These are phyloP conservation scores for Yarrowia sp. DNA, from an alignment of 805 yeast genomes.

Conservation along the genomic window DNA sequence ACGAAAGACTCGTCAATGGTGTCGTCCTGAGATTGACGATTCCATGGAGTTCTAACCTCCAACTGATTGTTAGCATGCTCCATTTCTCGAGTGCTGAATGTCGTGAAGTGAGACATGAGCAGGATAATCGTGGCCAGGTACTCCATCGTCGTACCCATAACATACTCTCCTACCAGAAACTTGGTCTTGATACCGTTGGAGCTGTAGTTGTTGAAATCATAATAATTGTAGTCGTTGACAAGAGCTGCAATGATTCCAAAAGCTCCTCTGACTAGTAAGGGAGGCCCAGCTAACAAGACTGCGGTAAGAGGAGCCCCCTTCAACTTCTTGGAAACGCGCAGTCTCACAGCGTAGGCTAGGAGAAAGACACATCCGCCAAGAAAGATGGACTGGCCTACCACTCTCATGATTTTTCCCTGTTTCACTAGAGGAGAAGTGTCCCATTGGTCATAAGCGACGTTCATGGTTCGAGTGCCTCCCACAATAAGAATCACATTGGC, in stretches of 20 bases:
- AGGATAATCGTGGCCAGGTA: conserved; percentile 7
- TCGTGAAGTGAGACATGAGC: conserved; percentile 15
- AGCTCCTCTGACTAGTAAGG: conserved; percentile 15
- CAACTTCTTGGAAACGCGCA: conserved; percentile 1
- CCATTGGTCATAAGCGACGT: background rate
- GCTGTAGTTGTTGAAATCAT: conserved; percentile 19
- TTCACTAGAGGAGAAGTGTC: conserved; percentile 1
- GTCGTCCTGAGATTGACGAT: background rate
- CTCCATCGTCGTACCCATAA: conserved; percentile 35
- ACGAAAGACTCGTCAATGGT: background rate
- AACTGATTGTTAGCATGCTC: background rate
- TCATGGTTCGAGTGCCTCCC: conserved; percentile 14
- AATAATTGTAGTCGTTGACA: conserved; percentile 12
- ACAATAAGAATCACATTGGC: conserved; percentile 24
- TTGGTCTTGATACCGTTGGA: background rate
- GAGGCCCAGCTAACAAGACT: conserved; percentile 17
- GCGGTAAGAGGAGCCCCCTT: conserved; percentile 10
- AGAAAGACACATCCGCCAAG: conserved; percentile 19
- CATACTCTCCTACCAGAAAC: conserved; percentile 13
- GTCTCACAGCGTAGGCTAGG: conserved; percentile 16
- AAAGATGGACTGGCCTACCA: conserved; percentile 20
- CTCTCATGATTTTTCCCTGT: conserved; percentile 13
- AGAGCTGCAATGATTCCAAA: conserved; percentile 29
- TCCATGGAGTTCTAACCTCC: background rate
- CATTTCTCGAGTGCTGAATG: conserved; percentile 7